phyloP scores from a whole-genome alignment of 2,329 filamentous ascomycete genomes.

The Talaromyces sp. region DNA sequence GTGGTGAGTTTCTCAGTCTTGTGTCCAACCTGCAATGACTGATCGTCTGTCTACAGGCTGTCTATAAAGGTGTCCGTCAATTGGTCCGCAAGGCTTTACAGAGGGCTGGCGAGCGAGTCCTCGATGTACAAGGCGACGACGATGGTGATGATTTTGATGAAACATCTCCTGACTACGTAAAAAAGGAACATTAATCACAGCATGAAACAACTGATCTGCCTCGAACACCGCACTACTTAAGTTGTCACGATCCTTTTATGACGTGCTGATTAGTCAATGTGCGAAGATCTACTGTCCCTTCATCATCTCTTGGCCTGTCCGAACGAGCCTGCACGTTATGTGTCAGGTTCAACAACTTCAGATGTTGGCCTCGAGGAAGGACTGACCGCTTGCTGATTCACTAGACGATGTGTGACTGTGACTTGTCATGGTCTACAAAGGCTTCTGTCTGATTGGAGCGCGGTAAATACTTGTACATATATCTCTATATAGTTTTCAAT shows the following conservation, averaged over 20 bases:
- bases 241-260: conserved; percentile 83
- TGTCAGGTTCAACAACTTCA: conserved; percentile 5
- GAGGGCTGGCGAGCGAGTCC: conserved; percentile 71
- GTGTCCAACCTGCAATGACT: background rate
- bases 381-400: conserved; percentile 14
- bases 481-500: background rate
- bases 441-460: conserved; percentile 25
- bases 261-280: conserved; percentile 95
- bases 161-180: conserved; percentile 4
- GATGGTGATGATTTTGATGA: conserved; percentile 51
- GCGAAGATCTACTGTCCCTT: conserved; percentile 65
- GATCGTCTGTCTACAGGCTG: conserved; percentile 51
- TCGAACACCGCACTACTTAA: conserved; percentile 77
- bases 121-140: conserved; percentile 66
- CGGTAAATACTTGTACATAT: conserved; percentile 24
- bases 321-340: conserved; percentile 19
- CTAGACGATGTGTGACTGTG: conserved; percentile 17
- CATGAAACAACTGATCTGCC: background rate
- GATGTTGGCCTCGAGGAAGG: conserved; percentile 14
- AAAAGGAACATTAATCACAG: conserved; percentile 13
- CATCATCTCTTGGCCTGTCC: conserved; percentile 30
- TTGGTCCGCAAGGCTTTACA: conserved; percentile 72
- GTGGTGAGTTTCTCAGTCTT: conserved; percentile 54
- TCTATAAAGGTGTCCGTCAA: conserved; percentile 76
- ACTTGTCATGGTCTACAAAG: conserved; percentile 13